Conservation (phyloP, 192 early-diverging fungal species). For the Backusella australiensis region DNA sequence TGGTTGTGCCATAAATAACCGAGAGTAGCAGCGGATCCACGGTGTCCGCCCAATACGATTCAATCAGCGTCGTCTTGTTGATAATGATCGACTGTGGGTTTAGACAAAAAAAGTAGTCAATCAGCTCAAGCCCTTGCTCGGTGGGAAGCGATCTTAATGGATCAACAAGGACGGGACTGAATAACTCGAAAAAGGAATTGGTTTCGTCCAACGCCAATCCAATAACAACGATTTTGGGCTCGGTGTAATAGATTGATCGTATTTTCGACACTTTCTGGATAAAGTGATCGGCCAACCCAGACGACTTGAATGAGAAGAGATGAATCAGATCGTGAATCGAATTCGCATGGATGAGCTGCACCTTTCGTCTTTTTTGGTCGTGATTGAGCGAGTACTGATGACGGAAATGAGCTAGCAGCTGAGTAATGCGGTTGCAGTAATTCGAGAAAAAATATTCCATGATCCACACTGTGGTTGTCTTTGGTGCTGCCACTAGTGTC, state of each 20-base stretch:
- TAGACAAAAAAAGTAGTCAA: slow-evolving; percentile 26
- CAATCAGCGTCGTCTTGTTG: slow-evolving; percentile 27
- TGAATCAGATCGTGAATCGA: neutral
- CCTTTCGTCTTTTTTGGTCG: neutral
- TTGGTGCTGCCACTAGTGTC: neutral
- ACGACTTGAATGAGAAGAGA: neutral
- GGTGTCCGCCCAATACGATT: slow-evolving; percentile 26
- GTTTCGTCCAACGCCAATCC: neutral
- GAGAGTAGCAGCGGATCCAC: slow-evolving; percentile 22
- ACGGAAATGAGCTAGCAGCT: neutral
- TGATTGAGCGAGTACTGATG: neutral
- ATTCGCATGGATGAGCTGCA: neutral
- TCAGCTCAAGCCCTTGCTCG: slow-evolving; percentile 18
- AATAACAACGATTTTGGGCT: neutral
- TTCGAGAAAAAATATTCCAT: neutral
- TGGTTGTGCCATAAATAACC: slow-evolving; percentile 22
- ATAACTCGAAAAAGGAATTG: neutral
- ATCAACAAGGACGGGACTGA: neutral
- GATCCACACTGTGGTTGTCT: neutral
- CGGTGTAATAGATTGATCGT: neutral
- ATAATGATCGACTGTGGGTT: slow-evolving; percentile 19
- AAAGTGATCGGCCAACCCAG: neutral
- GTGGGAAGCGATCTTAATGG: slow-evolving; percentile 15
- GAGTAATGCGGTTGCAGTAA: neutral
- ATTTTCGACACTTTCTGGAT: neutral